Base-by-base conservation (phyloP, 345 rosid species). In the Stellera chamaejasme region DNA sequence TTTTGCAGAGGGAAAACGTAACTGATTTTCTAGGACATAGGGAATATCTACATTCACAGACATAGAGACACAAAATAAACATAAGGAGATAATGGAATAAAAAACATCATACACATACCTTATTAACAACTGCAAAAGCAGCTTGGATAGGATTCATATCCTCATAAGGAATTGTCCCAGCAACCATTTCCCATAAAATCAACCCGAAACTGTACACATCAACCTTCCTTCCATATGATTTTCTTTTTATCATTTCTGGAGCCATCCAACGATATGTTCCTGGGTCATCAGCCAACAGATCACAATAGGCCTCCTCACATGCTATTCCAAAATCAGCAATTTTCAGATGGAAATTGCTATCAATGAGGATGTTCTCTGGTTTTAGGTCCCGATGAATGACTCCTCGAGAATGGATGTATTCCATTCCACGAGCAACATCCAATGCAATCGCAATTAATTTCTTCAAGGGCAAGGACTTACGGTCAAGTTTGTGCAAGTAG, bases 211-310 rank as follows among this genome's bases (percentile, higher is more conserved):
- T 83, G 65, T 94, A 94, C 7, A 87, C 96, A 59, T 94, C 99
- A 4, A 85, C 99, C 75, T 77, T 87, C 61, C 77, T 74, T 25
- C 97, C 95, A 52, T 87, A 82, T 12, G 96, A 63, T 77, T 87
- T 90, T 59, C 78, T 77, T 65, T 87, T 94, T 11, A 94, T 94
- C 99, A 94, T 94, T 72, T 94, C 99, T 49, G 99, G 99, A 59
- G 99, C 99, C 99, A 94, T 94, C 99, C 99, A 94, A 45, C 99
- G 81, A 43, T 84, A 94, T 14, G 99, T 94, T 36, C 99, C 99
- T 1, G 96, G 99, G 58, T 94, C 99, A 71, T 94, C 99, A 23
- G 88, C 90, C 71, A 85, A 60, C 45, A 66, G 63, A 66, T 90
- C 97, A 69, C 95, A 94, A 65, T 72, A 65, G 52, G 80, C 84